These are phyloP conservation scores for Neofusicoccum ribis DNA, from an alignment of 2,329 filamentous ascomycete genomes.

Conservation along the genomic window DNA sequence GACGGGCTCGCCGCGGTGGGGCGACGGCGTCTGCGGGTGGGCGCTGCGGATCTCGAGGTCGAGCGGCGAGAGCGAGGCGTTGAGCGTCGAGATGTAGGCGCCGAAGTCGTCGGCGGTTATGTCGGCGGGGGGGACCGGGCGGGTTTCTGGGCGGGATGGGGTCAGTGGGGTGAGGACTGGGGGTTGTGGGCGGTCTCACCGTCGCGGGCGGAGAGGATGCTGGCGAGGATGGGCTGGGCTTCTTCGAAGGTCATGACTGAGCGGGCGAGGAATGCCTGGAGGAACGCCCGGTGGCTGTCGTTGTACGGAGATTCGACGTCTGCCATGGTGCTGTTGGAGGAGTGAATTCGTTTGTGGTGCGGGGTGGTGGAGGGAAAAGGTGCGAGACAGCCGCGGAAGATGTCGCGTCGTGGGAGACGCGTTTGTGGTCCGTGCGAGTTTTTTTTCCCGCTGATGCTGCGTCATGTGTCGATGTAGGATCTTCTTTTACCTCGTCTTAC, in stretches of 20 bases:
- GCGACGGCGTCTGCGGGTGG: constrained; percentile 61
- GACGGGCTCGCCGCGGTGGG: constrained; percentile 47
- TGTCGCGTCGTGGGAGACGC: constrained; percentile 6
- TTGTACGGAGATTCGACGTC: constrained; percentile 43
- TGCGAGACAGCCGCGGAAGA: not conserved
- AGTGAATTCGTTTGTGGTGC: not conserved
- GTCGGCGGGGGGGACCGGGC: constrained; percentile 57
- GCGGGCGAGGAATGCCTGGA: constrained; percentile 82
- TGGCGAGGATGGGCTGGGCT: constrained; percentile 71
- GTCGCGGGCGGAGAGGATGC: constrained; percentile 64
- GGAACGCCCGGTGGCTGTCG: constrained; percentile 79
- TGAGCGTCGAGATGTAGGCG: constrained; percentile 68
- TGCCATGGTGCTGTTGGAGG: not conserved
- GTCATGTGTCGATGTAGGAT: not conserved
- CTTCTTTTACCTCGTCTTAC: no score
- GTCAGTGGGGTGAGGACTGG: not conserved
- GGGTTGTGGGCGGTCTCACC: constrained; percentile 33
- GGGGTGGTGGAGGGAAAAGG: not conserved
- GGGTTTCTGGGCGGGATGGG: constrained; percentile 17
- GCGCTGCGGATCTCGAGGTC: constrained; percentile 84
- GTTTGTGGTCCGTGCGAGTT: not conserved
- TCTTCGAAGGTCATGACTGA: constrained; percentile 75
- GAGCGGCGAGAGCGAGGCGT: constrained; percentile 71
- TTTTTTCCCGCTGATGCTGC: not conserved
- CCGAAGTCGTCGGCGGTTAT: constrained; percentile 69